Conservation (phyloP, 345 rosid species). For the Raphanus sativus region DNA sequence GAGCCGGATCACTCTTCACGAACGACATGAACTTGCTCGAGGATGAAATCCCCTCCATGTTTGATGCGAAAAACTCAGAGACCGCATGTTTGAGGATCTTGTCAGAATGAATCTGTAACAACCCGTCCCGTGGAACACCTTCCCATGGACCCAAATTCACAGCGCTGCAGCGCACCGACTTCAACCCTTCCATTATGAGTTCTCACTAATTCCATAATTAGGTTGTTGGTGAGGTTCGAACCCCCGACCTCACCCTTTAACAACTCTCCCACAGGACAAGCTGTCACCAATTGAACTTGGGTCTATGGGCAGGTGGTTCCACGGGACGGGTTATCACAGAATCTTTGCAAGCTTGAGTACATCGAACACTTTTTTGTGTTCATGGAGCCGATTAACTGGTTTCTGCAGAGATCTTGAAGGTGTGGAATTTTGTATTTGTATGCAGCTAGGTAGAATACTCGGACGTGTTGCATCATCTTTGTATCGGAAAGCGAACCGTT, state of each 20-base stretch:
- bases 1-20: too few species aligned
- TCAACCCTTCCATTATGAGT: too few species aligned
- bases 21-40: not conserved
- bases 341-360: not conserved
- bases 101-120: not conserved
- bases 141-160: too few species aligned
- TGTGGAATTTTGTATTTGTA: not conserved
- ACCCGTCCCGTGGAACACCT: too few species aligned
- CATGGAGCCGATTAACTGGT: not conserved
- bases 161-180: too few species aligned
- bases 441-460: not conserved
- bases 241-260: too few species aligned
- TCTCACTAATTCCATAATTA: too few species aligned
- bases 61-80: not conserved
- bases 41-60: not conserved
- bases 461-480: not conserved
- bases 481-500: not conserved
- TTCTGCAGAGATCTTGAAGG: not conserved
- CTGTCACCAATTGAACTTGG: too few species aligned
- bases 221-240: too few species aligned
- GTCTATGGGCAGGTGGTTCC: too few species aligned
- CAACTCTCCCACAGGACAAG: too few species aligned
- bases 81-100: not conserved
- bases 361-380: not conserved
- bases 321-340: too few species aligned